A percentile compares a stretch with the other conserved stretches of the same genome.
These are phyloP conservation scores for Curvularia spicifera DNA, from an alignment of 2,329 filamentous ascomycete species.

Conservation along the genomic window DNA sequence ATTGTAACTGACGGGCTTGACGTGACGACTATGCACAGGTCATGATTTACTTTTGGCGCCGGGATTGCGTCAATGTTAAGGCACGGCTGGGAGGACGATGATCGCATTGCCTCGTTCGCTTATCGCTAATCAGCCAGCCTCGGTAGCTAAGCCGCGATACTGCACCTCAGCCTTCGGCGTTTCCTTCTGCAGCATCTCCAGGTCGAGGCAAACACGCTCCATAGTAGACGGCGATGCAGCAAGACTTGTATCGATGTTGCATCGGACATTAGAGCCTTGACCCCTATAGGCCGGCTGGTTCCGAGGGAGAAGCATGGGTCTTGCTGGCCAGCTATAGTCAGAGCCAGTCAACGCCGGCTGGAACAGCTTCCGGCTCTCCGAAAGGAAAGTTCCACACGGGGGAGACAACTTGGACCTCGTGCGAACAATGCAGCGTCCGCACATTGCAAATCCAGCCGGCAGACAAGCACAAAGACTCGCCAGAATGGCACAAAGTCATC, in stretches of 20 bases:
- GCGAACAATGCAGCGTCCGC: slow-evolving; percentile 18
- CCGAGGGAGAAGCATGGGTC: neutral
- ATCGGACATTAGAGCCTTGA: neutral
- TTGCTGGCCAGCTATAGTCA: neutral
- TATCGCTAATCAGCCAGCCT: slow-evolving; percentile 24
- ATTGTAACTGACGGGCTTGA: slow-evolving; percentile 1
- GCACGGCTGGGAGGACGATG: slow-evolving; percentile 17
- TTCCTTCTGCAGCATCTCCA: neutral
- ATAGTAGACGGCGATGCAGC: neutral
- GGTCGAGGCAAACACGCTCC: neutral
- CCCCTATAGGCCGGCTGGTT: neutral
- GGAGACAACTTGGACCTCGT: slow-evolving; percentile 12
- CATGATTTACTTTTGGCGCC: slow-evolving; percentile 5
- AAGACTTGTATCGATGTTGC: neutral
- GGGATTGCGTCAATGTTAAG: slow-evolving; percentile 26
- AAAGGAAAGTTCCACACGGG: slow-evolving; percentile 16
- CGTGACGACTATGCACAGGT: slow-evolving; percentile 3
- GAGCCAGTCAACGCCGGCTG: neutral
- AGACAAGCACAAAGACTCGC: slow-evolving; percentile 5
- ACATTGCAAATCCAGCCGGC: slow-evolving; percentile 7
- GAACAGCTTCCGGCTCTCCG: slow-evolving; percentile 25
- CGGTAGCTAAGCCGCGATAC: slow-evolving; percentile 20
- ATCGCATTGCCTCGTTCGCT: slow-evolving; percentile 20
- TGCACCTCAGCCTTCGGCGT: slow-evolving; percentile 7
- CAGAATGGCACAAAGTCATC: slow-evolving; percentile 10